These are phyloP conservation scores for Gnomoniopsis sp. DNA, from an alignment of 2,329 filamentous ascomycete genomes.

Conservation along the genomic window DNA sequence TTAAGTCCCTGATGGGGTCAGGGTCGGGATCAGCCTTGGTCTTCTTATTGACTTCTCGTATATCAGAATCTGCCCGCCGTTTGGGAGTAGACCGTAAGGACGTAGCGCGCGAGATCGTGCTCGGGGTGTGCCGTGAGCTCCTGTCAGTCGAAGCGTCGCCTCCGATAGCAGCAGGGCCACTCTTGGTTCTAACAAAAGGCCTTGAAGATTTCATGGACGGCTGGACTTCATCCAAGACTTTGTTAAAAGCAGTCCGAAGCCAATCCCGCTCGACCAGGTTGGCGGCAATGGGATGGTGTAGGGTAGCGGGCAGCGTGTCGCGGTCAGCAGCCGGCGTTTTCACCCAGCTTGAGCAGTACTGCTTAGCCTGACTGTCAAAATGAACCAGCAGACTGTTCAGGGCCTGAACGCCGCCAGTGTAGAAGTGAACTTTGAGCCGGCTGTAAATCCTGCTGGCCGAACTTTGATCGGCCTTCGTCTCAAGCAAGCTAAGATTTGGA, in stretches of 20 bases:
- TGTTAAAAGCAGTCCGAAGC: constrained; percentile 24
- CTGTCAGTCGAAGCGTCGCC: background rate
- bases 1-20: background rate
- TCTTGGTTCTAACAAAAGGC: constrained; percentile 8
- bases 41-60: constrained; percentile 7
- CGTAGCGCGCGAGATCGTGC: background rate
- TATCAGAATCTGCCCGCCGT: background rate
- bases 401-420: constrained; percentile 10
- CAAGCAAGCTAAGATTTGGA: constrained; percentile 18
- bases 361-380: constrained; percentile 23
- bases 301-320: constrained; percentile 16
- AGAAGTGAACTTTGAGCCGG: constrained; percentile 23
- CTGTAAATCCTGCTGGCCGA: constrained; percentile 8
- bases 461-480: constrained; percentile 18
- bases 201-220: background rate
- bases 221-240: constrained; percentile 18
- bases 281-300: constrained; percentile 16
- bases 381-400: constrained; percentile 17
- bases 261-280: constrained; percentile 18
- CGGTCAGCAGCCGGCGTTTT: constrained; percentile 21
- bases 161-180: constrained; percentile 8
- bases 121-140: too few relatives aligned
- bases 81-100: background rate
- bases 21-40: background rate
- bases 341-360: constrained; percentile 21